phyloP scores from a whole-genome alignment of 352 stramenopile genomes.

The Phytophthora litchii region DNA sequence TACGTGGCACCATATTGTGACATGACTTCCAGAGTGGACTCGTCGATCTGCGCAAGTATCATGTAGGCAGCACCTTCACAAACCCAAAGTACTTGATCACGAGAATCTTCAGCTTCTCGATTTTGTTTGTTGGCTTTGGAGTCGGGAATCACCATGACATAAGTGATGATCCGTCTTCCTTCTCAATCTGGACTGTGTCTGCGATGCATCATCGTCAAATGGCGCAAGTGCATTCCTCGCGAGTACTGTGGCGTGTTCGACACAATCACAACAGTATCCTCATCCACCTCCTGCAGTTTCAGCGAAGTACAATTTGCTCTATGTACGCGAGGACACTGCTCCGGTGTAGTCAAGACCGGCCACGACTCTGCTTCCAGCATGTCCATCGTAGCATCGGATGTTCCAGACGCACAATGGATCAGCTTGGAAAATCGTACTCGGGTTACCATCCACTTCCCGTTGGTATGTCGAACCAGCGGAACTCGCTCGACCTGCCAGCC shows the following conservation, averaged over 20 bases:
- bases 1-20: no score
- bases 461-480: conserved; percentile 11
- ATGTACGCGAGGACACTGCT: conserved; percentile 32
- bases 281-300: conserved; percentile 32
- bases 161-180: conserved; percentile 21
- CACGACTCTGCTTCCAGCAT: conserved; percentile 27
- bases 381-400: conserved; percentile 14
- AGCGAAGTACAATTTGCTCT: conserved; percentile 14
- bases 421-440: conserved; percentile 38
- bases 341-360: conserved; percentile 24
- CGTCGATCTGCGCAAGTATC: conserved; percentile 30
- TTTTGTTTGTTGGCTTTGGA: conserved; percentile 27
- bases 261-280: conserved; percentile 29
- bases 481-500: conserved; percentile 34
- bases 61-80: conserved; percentile 35
- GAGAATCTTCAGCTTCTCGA: conserved; percentile 26
- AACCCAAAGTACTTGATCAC: conserved; percentile 26
- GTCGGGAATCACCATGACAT: conserved; percentile 34
- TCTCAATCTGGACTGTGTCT: conserved; percentile 7
- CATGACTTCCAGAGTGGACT: conserved; percentile 26
- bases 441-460: conserved; percentile 18
- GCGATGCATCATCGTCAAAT: conserved; percentile 36
- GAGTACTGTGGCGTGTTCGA: conserved; percentile 19
- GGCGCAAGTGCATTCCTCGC: conserved; percentile 16
- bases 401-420: conserved; percentile 23